Base-by-base conservation (phyloP, 345 rosid genomes). In the Moringa oleifera region DNA sequence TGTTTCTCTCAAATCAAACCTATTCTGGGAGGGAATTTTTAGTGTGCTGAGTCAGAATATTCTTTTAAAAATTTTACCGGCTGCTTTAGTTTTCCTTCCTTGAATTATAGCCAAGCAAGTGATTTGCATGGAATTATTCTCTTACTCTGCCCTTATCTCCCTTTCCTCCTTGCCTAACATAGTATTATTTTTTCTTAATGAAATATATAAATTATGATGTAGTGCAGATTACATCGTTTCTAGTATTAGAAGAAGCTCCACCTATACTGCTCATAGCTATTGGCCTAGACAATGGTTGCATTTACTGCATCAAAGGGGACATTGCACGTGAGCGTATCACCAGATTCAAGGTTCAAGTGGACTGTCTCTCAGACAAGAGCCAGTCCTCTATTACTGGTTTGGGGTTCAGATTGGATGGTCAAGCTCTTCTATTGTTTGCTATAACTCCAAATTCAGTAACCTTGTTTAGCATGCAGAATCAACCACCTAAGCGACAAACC, bases 221-320 rank as follows among this genome's bases (percentile, higher is more conserved):
- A 58, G 33, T 84, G 83, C 82, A 94, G 99, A 88, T 94, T 59
- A 85, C 95, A 22, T 88, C 99, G 2, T 90, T 94, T 76, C 64
- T 94, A 60, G 99, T 94, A 24, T 73, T 94, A 7, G 97, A 94
- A 85, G 99, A 94, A 78, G 93, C 83, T 71, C 99, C 99, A 0
- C 97, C 99, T 0, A 85, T 94, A 70, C 76, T 94, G 25, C 89
- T 94, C 19, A 85, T 94, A 21, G 97, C 96, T 49, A 83, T 90
- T 71, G 99, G 99, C 6, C 72, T 94, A 71, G 92, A 86, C 65
- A 90, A 83, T 66, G 89, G 97, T 20, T 82, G 79, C 59, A 76
- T 90, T 74, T 94, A 94, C 68, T 86, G 96, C 73, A 88, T 94
- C 72, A 90, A 94, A 78, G 99, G 99, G 37, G 99, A 94, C 57